Evolutionary conservation across 352 stramenopile genomes (phyloP).

Genomic region (Saprolegnia diclina): DNA sequence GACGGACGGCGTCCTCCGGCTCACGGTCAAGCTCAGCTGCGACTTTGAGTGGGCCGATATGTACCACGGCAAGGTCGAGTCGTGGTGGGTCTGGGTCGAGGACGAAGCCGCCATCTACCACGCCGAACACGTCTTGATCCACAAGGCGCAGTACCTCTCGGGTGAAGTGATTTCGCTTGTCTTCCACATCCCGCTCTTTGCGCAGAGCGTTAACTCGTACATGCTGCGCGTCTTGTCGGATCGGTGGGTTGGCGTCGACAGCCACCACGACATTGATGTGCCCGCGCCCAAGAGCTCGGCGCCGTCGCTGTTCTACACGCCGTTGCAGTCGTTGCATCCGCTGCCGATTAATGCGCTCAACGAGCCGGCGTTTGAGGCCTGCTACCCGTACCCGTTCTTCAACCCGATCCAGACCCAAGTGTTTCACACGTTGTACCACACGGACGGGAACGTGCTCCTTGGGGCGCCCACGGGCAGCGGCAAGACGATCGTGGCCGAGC

Average conservation of each 20-base stretch:
- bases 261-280: slow-evolving; percentile 47
- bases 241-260: slow-evolving; percentile 94
- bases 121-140: slow-evolving; percentile 86
- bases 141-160: slow-evolving; percentile 45
- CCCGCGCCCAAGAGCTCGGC: slow-evolving; percentile 39
- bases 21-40: slow-evolving; percentile 76
- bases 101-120: slow-evolving; percentile 93
- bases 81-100: slow-evolving; percentile 98
- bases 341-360: slow-evolving; percentile 91
- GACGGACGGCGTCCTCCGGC: slow-evolving; percentile 90
- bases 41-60: slow-evolving; percentile 81
- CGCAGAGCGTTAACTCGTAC: slow-evolving; percentile 91
- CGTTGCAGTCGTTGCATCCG: slow-evolving; percentile 92
- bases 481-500: slow-evolving; percentile 96
- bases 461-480: slow-evolving; percentile 95
- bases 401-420: slow-evolving; percentile 97
- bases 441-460: slow-evolving; percentile 93
- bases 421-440: slow-evolving; percentile 97
- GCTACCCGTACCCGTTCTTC: slow-evolving; percentile 90
- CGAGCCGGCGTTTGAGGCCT: slow-evolving; percentile 84
- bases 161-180: slow-evolving; percentile 77
- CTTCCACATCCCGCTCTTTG: slow-evolving; percentile 95
- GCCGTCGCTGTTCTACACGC: slow-evolving; percentile 70
- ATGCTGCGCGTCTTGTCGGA: slow-evolving; percentile 94
- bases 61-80: slow-evolving; percentile 73